phyloP scores from a whole-genome alignment of 2,329 filamentous ascomycete genomes.

The Sporothrix pallida region DNA sequence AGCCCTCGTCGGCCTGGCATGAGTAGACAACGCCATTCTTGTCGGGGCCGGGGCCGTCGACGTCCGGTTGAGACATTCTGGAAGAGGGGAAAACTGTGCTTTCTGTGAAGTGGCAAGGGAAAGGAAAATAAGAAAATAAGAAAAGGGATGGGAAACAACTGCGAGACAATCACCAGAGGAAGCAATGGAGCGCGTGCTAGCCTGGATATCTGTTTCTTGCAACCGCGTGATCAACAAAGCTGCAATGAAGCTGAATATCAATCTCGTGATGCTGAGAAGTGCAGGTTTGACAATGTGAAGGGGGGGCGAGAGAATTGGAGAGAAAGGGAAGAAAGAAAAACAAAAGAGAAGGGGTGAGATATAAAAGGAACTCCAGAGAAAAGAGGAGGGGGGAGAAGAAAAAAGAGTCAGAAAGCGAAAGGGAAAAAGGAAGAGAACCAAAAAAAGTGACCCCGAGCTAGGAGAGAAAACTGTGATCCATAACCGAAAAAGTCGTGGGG shows the following conservation, averaged over 20 bases:
- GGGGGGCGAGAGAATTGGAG: background rate
- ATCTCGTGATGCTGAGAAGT: slow-evolving; percentile 25
- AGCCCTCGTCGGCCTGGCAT: background rate
- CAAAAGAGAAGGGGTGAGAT: background rate
- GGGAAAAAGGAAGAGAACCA: background rate
- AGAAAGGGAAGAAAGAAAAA: background rate
- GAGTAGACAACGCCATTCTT: slow-evolving; percentile 20
- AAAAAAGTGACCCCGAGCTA: background rate
- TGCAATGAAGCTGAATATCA: slow-evolving; percentile 16
- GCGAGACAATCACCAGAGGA: slow-evolving; percentile 48
- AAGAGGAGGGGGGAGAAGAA: background rate
- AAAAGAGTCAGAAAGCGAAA: background rate
- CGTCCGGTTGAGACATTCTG: slow-evolving; percentile 22
- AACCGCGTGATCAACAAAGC: slow-evolving; percentile 39
- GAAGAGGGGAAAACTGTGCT: slow-evolving; percentile 8
- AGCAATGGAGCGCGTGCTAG: slow-evolving; percentile 61
- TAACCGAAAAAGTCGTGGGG: slow-evolving; percentile 14
- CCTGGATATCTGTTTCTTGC: slow-evolving; percentile 48
- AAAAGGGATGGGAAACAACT: background rate
- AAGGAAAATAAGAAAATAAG: background rate
- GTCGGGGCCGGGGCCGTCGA: slow-evolving; percentile 5
- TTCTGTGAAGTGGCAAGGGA: slow-evolving; percentile 30
- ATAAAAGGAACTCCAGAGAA: background rate
- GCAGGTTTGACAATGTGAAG: background rate
- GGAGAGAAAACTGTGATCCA: slow-evolving; percentile 13